Percentiles rank a stretch among this genome's conserved stretches.
These are phyloP conservation scores for Cyamopsis tetragonoloba DNA, from an alignment of 306 rosid species.

Conservation along the genomic window DNA sequence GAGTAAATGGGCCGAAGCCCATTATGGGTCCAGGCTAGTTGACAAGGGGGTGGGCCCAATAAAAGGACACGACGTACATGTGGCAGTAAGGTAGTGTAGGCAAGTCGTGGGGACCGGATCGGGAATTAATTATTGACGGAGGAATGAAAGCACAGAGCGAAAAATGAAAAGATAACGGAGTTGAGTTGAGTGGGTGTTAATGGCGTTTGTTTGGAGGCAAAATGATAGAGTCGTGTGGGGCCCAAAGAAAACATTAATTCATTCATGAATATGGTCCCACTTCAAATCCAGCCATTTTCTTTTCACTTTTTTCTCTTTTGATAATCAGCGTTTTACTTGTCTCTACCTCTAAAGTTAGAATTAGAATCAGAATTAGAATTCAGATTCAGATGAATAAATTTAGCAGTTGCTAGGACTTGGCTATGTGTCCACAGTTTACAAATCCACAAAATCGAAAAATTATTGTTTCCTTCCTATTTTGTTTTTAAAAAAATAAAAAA, in stretches of 20 bases:
- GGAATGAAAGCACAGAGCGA: background rate
- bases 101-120: conserved; percentile 13
- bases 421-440: background rate
- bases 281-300: conserved; percentile 7
- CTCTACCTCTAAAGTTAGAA: background rate
- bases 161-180: conserved; percentile 26
- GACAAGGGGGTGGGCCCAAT: conserved; percentile 31
- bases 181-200: conserved; percentile 32
- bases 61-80: conserved; percentile 7
- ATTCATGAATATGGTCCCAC: conserved; percentile 41
- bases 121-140: background rate
- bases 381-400: background rate
- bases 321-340: background rate
- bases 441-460: background rate
- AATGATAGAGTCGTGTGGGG: conserved; percentile 55
- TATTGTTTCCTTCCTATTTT: background rate
- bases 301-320: background rate
- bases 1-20: conserved; percentile 16
- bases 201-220: conserved; percentile 57
- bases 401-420: background rate
- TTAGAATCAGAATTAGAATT: background rate
- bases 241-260: conserved; percentile 29
- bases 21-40: conserved; percentile 4
- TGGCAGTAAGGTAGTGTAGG: conserved; percentile 17
- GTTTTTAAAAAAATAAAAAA: too few species aligned